Evolutionary conservation across 768 basidiomycete species (phyloP).

Genomic region (Lactarius deliciosus): DNA sequence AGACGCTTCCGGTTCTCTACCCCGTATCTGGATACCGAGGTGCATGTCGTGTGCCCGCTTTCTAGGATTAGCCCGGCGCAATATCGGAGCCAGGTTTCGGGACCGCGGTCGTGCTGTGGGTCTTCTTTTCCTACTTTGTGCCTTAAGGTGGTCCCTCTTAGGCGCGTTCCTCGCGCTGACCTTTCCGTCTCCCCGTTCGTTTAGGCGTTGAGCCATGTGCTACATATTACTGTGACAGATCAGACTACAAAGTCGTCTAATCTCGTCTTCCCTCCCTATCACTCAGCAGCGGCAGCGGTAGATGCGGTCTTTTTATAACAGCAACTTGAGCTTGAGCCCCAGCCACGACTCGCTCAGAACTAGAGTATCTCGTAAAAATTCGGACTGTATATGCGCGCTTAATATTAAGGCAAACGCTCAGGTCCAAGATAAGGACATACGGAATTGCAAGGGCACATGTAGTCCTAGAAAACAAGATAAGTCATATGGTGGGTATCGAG

Average conservation of each 20-base stretch:
- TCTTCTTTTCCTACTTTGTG: slow-evolving; percentile 1
- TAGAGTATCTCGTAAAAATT: neutral
- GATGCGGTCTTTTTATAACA: neutral
- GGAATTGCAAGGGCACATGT: neutral
- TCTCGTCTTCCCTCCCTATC: neutral
- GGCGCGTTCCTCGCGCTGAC: neutral
- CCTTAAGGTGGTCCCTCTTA: neutral
- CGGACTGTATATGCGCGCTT: neutral
- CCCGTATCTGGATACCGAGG: neutral
- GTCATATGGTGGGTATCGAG: slow-evolving; percentile 20
- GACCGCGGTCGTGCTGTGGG: neutral
- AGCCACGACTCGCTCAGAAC: neutral
- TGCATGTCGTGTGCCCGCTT: neutral
- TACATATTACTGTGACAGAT: slow-evolving; percentile 1
- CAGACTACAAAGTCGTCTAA: neutral
- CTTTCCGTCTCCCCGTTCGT: neutral
- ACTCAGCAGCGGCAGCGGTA: neutral
- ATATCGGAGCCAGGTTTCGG: neutral
- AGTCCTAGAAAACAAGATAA: slow-evolving; percentile 18
- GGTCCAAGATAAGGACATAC: neutral
- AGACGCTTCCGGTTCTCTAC: neutral
- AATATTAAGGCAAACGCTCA: neutral
- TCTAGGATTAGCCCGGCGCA: slow-evolving; percentile 6
- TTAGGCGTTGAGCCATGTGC: slow-evolving; percentile 18
- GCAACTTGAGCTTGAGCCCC: neutral